Base-by-base conservation (phyloP, 495 filamentous ascomycete genomes). In the Chaetomium tenue region DNA sequence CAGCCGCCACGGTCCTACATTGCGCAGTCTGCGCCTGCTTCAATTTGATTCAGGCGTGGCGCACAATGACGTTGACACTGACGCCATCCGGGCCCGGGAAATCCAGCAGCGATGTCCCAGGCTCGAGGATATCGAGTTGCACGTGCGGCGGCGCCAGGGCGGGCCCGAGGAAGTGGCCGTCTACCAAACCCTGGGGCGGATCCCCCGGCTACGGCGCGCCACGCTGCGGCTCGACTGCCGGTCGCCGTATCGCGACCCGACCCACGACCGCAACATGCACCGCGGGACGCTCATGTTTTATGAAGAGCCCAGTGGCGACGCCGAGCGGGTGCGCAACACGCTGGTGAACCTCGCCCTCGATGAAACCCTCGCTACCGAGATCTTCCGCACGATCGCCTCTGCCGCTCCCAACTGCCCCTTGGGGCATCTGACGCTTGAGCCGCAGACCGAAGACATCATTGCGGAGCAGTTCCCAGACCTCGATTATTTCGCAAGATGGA, bases 91-190 rank as follows among this genome's bases (percentile, higher is more conserved):
- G 0, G n/a, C 25, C 28, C 16, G 5, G 9, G 25, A 52, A 20
- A 6, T 52, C 3, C 25, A 16, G 11, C 3, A 6, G 28, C 11
- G 12, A 25, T 61, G 58, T 22, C 58, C 28, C 12, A 6, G 11
- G 15, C 58, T 61, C 28, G 42, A 42, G 16, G 2, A 37, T 22
- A 12, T 61, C 30, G 3, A 20, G 6, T 5, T 61, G 2, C n/a
- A 2, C 11, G 58, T 60, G 15, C n/a, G 28, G 26, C 58, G 44
- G 2, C 47, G 33, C 44, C 18, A 18, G 26, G 58, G 58, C 47
- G 58, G 58, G 11, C 58, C 28, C 18, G 28, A 22, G 13, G 58
- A 61, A 13, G 47, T 61, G 20, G n/a, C 47, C 18, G 20, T 26
- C 28, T 61, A 61, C 48, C 46, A 47, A 8, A 47, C 58, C 0